These are phyloP conservation scores for Mrakia gelida DNA, from an alignment of 768 basidiomycete species.

Conservation along the genomic window DNA sequence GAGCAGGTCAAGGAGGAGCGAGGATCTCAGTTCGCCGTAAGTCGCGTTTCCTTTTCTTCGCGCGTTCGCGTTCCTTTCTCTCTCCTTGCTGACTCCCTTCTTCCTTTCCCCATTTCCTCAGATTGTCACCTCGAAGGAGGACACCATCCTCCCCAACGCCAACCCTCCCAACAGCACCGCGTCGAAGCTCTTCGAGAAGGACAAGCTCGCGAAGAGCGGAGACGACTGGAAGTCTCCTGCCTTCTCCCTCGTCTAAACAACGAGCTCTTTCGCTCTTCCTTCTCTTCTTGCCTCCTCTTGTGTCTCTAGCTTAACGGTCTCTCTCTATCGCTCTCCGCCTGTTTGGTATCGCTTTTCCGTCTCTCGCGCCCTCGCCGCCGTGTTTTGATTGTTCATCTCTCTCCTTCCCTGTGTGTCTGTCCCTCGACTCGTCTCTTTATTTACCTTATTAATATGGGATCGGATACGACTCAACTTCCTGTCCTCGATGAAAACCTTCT, in stretches of 20 bases:
- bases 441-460: neutral
- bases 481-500: neutral
- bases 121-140: neutral
- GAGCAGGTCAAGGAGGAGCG: conserved; percentile 39
- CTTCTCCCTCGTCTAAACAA: conserved; percentile 14
- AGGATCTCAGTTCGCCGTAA: conserved; percentile 28
- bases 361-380: too few relatives aligned
- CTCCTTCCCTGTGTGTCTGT: too few relatives aligned
- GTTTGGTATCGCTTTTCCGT: too few relatives aligned
- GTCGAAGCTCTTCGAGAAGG: neutral
- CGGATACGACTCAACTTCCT: neutral
- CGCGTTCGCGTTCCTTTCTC: neutral
- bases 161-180: neutral
- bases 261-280: neutral
- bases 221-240: conserved; percentile 9
- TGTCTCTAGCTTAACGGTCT: neutral
- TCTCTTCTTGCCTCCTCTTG: neutral
- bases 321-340: neutral
- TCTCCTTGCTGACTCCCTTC: neutral
- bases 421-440: too few relatives aligned
- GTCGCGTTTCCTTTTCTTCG: neutral
- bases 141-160: neutral
- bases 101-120: too few relatives aligned
- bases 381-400: too few relatives aligned
- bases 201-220: neutral